Evolutionary conservation across 2,329 filamentous ascomycete species (phyloP).

Genomic region (Cordyceps militaris): DNA sequence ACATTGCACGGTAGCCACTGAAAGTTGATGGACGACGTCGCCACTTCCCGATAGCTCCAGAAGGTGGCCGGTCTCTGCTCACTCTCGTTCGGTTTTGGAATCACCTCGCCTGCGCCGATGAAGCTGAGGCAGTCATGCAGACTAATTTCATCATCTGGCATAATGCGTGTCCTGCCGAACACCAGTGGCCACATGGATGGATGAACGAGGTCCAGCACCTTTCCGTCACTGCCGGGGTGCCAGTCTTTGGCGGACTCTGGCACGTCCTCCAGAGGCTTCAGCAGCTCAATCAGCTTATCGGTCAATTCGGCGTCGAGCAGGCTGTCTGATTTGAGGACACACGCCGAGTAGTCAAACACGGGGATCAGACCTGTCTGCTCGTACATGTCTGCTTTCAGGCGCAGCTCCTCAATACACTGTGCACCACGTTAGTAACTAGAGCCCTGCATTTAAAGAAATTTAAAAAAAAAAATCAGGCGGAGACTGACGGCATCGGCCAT

Average conservation of each 20-base stretch:
- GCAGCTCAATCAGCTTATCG: constrained; percentile 34
- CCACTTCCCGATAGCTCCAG: not conserved
- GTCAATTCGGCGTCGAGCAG: constrained; percentile 14
- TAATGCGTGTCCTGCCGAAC: constrained; percentile 32
- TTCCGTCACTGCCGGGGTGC: constrained; percentile 50
- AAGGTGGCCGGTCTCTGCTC: not conserved
- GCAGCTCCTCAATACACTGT: constrained; percentile 17
- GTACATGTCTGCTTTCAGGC: not conserved
- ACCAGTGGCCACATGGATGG: constrained; percentile 57
- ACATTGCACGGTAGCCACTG: constrained; percentile 47
- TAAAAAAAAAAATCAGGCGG: not conserved
- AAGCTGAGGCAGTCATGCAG: not conserved
- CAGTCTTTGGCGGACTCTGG: constrained; percentile 48
- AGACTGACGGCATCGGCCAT: constrained; percentile 26
- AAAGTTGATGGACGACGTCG: constrained; percentile 22
- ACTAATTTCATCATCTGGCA: not conserved
- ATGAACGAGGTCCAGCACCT: constrained; percentile 56
- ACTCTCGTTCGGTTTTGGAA: not conserved
- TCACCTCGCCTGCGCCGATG: not conserved
- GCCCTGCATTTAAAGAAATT: too few relatives aligned
- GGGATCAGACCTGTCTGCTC: constrained; percentile 10
- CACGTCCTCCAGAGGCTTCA: constrained; percentile 42
- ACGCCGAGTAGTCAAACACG: constrained; percentile 26
- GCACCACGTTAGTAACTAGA: not conserved
- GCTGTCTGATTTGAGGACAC: constrained; percentile 30